Percentiles rank a stretch among this genome's conserved stretches.
These are phyloP conservation scores for Rosa chinensis DNA, from an alignment of 306 rosid genomes.

Conservation along the genomic window DNA sequence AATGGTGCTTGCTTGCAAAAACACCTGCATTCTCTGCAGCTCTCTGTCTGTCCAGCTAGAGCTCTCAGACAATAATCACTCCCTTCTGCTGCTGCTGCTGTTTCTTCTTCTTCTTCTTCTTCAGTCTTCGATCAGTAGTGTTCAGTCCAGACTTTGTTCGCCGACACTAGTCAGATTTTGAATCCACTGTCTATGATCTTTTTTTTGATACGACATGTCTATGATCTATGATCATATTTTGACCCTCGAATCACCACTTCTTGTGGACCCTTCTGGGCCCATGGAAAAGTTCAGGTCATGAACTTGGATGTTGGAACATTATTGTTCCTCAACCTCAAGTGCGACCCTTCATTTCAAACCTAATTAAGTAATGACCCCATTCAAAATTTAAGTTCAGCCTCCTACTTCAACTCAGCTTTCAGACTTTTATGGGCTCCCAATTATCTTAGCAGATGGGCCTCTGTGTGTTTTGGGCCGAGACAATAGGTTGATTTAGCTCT, in stretches of 20 bases:
- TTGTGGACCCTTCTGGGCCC: neutral
- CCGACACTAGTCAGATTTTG: neutral
- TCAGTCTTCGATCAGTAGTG: neutral
- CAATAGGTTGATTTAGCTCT: neutral
- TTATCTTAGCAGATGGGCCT: neutral
- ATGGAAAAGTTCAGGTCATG: neutral
- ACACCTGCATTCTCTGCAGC: neutral
- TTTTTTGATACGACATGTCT: neutral
- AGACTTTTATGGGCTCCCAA: neutral
- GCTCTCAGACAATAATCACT: neutral
- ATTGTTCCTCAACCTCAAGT: too few species aligned
- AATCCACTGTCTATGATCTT: neutral
- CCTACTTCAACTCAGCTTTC: neutral
- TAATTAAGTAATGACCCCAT: too few species aligned
- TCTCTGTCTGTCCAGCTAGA: neutral
- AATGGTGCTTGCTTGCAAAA: constrained; percentile 1
- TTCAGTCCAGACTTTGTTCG: neutral
- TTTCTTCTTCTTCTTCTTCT: neutral
- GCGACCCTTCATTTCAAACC: neutral
- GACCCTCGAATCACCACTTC: neutral
- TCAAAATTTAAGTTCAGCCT: too few species aligned
- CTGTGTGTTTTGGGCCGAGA: neutral
- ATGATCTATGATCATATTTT: neutral
- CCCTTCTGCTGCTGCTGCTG: neutral
- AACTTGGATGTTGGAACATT: neutral